These are phyloP conservation scores for Talaromyces sp. DNA, from an alignment of 2,329 filamentous ascomycete genomes.

Conservation along the genomic window DNA sequence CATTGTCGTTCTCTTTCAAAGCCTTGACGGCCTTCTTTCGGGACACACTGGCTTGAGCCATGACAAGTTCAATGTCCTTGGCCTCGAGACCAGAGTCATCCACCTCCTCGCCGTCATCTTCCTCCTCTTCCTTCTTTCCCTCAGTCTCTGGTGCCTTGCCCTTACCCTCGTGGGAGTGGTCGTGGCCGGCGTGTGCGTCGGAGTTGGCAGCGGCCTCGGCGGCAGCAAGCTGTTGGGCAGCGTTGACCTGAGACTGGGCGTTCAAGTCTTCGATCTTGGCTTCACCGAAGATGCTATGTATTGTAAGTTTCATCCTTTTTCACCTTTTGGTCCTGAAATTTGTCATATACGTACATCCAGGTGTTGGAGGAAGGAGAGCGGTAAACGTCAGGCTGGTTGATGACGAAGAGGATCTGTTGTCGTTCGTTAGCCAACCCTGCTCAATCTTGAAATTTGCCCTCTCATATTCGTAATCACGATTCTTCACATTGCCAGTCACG, in stretches of 20 bases:
- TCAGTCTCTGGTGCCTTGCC: constrained; percentile 62
- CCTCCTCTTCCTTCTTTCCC: constrained; percentile 67
- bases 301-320: neutral
- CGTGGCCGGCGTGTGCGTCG: constrained; percentile 56
- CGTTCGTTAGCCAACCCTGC: neutral
- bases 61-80: constrained; percentile 99
- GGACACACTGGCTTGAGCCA: constrained; percentile 94
- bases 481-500: no score
- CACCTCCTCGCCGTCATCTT: constrained; percentile 92
- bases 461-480: neutral
- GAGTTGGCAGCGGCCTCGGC: constrained; percentile 60
- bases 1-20: constrained; percentile 93
- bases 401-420: constrained; percentile 95
- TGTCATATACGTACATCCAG: constrained; percentile 73
- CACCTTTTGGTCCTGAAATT: neutral
- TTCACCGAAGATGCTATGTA: constrained; percentile 88
- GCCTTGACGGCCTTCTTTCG: constrained; percentile 99
- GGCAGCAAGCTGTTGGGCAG: constrained; percentile 88
- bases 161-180: constrained; percentile 52
- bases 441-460: no score
- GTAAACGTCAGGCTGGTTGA: constrained; percentile 99
- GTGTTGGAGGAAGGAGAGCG: constrained; percentile 99
- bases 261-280: constrained; percentile 99
- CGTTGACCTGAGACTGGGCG: constrained; percentile 92
- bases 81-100: constrained; percentile 92